Base-by-base conservation (phyloP, 345 rosid species). In the rapeseed (Brassica napus) region DNA sequence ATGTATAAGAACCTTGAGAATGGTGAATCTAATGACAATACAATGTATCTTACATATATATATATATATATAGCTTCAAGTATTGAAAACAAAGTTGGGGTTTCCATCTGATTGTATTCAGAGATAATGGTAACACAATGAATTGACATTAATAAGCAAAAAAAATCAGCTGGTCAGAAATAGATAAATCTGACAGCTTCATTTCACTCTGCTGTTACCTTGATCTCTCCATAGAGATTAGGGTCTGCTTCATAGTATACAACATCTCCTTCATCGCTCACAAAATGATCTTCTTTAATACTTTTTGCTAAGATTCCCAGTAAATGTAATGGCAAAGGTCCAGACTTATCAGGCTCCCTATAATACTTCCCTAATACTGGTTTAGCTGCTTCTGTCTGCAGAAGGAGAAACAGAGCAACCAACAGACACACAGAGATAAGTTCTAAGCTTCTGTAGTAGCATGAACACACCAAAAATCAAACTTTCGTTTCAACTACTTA, bases 311-410 rank as follows among this genome's bases (percentile, higher is more conserved):
- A 83, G 64, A 63, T 57, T 52, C 71, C 87, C 16, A 92, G 35
- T 52, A 94, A 81, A 72, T 92, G 89, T 52, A 87, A 83, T 30
- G 97, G 97, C 64, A 92, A 58, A 37, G 93, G 89, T 65, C 87
- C 86, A 8, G 96, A 94, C 79, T 87, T 92, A 79, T 82, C 79
- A 0, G 98, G 98, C 72, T 94, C 90, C 26, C 92, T 78, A 81
- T 92, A 92, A 82, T 94, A 90, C 82, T 89, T 86, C 65, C 96
- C 94, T 2, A 92, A 76, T 65, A 94, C 96, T 10, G 97, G 92
- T 82, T 84, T 94, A 6, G 96, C 93, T 69, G 98, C 97, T 79
- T 92, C 87, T 2, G 98, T 94, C 93, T 90, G 82, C n/a, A 74
- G 21, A 67, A 24, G 60, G 54, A 44, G 21, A 69, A 18, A 65